Evolutionary conservation across 2,329 filamentous ascomycete genomes (phyloP).

Genomic region (Cladosporium sp.): DNA sequence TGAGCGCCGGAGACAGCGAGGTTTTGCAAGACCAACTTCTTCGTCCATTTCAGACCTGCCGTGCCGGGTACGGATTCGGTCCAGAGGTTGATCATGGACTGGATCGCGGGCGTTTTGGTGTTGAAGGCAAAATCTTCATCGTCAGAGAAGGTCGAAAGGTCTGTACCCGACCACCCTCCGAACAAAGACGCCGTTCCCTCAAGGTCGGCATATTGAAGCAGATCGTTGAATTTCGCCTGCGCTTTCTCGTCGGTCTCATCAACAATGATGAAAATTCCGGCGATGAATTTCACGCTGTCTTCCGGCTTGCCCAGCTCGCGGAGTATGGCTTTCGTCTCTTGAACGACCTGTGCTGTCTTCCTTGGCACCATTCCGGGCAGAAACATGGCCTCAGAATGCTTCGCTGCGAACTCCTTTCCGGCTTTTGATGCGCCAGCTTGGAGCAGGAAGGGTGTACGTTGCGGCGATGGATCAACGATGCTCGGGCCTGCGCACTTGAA

Average conservation of each 20-base stretch:
- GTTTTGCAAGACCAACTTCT: slow-evolving; percentile 39
- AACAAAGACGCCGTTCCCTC: slow-evolving; percentile 44
- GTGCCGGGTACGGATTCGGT: slow-evolving; percentile 39
- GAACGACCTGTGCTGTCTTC: slow-evolving; percentile 38
- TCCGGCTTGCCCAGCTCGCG: slow-evolving; percentile 36
- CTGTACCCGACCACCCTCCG: slow-evolving; percentile 45
- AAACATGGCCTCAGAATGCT: slow-evolving; percentile 44
- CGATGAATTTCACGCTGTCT: slow-evolving; percentile 39
- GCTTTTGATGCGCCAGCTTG: slow-evolving; percentile 45
- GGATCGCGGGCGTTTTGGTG: slow-evolving; percentile 32
- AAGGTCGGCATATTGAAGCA: slow-evolving; percentile 40
- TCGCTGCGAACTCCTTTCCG: slow-evolving; percentile 43
- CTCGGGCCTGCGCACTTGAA: slow-evolving; percentile 43
- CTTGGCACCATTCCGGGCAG: slow-evolving; percentile 41
- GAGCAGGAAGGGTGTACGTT: slow-evolving; percentile 54
- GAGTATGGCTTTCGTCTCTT: slow-evolving; percentile 38
- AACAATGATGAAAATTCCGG: slow-evolving; percentile 41
- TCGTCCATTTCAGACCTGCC: slow-evolving; percentile 41
- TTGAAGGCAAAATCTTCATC: slow-evolving; percentile 43
- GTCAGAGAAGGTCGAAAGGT: slow-evolving; percentile 39
- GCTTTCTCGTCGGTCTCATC: slow-evolving; percentile 43
- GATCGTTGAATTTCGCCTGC: slow-evolving; percentile 38
- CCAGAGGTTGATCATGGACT: slow-evolving; percentile 43
- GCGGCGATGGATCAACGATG: slow-evolving; percentile 52
- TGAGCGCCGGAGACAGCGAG: slow-evolving; percentile 41